These are phyloP conservation scores for Apiospora sp. DNA, from an alignment of 2,329 filamentous ascomycete species.

Conservation along the genomic window DNA sequence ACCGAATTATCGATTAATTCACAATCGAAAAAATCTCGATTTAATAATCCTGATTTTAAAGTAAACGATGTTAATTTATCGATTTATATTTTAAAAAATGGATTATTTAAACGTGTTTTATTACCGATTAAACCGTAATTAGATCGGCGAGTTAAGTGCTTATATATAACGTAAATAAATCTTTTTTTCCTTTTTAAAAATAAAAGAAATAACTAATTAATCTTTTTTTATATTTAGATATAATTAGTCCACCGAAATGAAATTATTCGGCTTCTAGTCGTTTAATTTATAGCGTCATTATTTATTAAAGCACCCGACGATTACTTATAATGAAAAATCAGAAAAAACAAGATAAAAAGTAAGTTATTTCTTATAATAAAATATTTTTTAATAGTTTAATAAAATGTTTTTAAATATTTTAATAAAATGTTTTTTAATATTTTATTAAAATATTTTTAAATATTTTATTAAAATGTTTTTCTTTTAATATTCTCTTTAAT, in stretches of 20 bases:
- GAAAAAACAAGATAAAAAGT: background rate
- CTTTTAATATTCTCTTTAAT: background rate
- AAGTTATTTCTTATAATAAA: background rate
- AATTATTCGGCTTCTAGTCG: background rate
- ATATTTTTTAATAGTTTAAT: background rate
- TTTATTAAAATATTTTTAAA: background rate
- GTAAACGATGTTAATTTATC: background rate
- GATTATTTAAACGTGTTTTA: background rate
- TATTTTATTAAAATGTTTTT: background rate
- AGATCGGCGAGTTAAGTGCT: background rate
- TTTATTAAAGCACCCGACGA: background rate
- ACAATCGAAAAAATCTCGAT: background rate
- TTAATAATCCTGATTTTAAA: background rate
- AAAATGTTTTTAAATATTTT: background rate
- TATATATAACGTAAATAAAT: background rate
- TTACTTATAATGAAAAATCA: background rate
- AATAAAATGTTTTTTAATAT: background rate
- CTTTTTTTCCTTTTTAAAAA: background rate
- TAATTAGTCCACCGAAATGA: background rate
- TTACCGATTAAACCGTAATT: background rate
- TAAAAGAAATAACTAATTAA: background rate
- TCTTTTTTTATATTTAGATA: background rate
- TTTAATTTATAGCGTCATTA: background rate
- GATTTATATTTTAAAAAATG: background rate
- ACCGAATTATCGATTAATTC: background rate